Evolutionary conservation across 2,329 filamentous ascomycete species (phyloP).

Genomic region (Rhynchosporium agropyri): DNA sequence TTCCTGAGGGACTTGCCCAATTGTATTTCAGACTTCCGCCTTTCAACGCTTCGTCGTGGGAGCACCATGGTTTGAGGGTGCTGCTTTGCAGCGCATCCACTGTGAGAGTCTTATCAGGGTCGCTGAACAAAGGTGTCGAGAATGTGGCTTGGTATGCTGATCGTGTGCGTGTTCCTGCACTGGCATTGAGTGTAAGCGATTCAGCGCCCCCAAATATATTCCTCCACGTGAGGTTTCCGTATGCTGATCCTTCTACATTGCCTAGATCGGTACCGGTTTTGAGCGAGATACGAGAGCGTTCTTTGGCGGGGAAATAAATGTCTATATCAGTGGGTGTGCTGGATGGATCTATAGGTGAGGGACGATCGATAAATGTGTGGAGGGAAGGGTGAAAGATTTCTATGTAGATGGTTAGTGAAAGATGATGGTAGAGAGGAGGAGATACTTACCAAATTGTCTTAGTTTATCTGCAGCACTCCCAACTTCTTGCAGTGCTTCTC

Average conservation of each 20-base stretch:
- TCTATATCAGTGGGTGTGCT: slow-evolving; percentile 78
- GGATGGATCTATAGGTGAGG: slow-evolving; percentile 67
- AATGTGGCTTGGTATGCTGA: slow-evolving; percentile 90
- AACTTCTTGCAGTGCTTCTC: slow-evolving; percentile 75
- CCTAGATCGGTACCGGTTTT: slow-evolving; percentile 95
- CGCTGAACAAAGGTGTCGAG: slow-evolving; percentile 78
- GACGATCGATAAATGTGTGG: slow-evolving; percentile 78
- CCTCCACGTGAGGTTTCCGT: slow-evolving; percentile 81
- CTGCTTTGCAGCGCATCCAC: slow-evolving; percentile 81
- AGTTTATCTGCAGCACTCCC: slow-evolving; percentile 73
- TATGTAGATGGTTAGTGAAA: slow-evolving; percentile 43
- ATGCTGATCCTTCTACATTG: slow-evolving; percentile 91
- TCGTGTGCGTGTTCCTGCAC: slow-evolving; percentile 84
- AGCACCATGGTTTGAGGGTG: slow-evolving; percentile 89
- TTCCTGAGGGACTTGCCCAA: slow-evolving; percentile 67
- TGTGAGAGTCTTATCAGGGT: slow-evolving; percentile 79
- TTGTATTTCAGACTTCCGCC: slow-evolving; percentile 76
- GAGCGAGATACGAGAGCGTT: slow-evolving; percentile 81
- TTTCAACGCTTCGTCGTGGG: slow-evolving; percentile 85
- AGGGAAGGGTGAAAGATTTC: slow-evolving; percentile 88
- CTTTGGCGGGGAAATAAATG: slow-evolving; percentile 74
- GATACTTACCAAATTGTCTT: slow-evolving; percentile 69
- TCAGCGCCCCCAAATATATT: slow-evolving; percentile 96
- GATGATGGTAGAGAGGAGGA: not conserved
- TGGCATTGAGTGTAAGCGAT: slow-evolving; percentile 82